phyloP scores from a whole-genome alignment of 1,139 yeast genomes.

The Magnusiomyces magnusii region DNA sequence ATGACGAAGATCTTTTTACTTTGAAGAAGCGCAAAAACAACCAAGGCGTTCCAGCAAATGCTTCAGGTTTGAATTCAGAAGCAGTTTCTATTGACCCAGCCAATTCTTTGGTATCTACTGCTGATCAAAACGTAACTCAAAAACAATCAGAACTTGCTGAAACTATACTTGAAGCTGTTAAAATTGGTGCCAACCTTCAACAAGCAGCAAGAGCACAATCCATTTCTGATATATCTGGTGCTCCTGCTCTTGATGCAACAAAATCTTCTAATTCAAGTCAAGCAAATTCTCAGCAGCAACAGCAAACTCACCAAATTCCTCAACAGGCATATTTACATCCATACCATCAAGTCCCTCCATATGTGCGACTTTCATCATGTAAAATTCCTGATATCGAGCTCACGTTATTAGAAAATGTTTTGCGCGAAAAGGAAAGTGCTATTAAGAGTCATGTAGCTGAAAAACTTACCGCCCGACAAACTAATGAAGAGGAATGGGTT shows the following conservation, averaged over 20 bases:
- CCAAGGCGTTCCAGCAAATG: conserved; percentile 15
- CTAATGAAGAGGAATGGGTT: conserved; percentile 64
- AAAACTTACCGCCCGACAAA: conserved; percentile 64
- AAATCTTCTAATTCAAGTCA: conserved; percentile 11
- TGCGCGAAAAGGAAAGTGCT: conserved; percentile 69
- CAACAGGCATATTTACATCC: conserved; percentile 20
- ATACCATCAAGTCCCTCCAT: conserved; percentile 49
- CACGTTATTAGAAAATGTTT: conserved; percentile 69
- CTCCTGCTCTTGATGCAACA: conserved; percentile 13
- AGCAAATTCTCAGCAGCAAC: conserved; percentile 11
- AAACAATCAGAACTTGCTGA: conserved; percentile 8
- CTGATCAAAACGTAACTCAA: conserved; percentile 10
- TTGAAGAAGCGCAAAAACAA: conserved; percentile 64
- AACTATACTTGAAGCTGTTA: conserved; percentile 3
- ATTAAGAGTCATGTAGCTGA: conserved; percentile 77
- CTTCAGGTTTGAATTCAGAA: background rate
- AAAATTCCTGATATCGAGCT: conserved; percentile 91
- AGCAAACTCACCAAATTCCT: conserved; percentile 19
- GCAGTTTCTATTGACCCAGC: conserved; percentile 4
- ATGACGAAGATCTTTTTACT: conserved; percentile 74
- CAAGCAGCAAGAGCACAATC: conserved; percentile 17
- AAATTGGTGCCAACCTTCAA: conserved; percentile 11
- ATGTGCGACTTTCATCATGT: conserved; percentile 80
- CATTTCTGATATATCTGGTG: conserved; percentile 17
- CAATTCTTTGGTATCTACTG: conserved; percentile 12